Percentiles rank a stretch among this genome's conserved stretches.
Conservation (phyloP, 306 rosid genomes). For the Vigna mungo region DNA sequence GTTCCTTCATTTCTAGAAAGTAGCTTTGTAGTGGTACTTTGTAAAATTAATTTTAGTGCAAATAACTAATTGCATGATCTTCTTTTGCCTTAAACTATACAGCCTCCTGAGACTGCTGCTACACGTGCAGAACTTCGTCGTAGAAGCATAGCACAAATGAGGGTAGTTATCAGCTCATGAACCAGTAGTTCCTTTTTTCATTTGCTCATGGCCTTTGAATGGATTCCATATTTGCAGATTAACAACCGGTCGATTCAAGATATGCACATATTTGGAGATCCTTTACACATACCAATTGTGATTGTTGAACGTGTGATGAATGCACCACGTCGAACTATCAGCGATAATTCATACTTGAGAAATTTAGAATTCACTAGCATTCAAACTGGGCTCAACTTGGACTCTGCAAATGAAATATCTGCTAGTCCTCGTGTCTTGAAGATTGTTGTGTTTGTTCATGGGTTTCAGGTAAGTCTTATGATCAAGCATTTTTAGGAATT, state of each 20-base stretch:
- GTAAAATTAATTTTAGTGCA: neutral
- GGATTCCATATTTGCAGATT: conserved; percentile 59
- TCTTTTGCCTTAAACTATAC: conserved; percentile 36
- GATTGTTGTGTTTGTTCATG: conserved; percentile 86
- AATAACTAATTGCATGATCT: conserved; percentile 16
- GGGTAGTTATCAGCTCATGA: conserved; percentile 52
- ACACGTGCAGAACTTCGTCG: conserved; percentile 88
- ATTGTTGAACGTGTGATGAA: conserved; percentile 82
- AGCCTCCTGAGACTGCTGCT: conserved; percentile 78
- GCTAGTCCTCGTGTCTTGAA: conserved; percentile 56
- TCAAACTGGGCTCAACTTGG: conserved; percentile 49
- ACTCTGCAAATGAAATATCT: conserved; percentile 45
- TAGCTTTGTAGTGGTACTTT: neutral
- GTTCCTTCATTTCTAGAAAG: conserved; percentile 5
- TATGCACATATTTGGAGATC: conserved; percentile 81
- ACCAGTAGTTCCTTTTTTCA: conserved; percentile 29
- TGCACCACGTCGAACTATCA: conserved; percentile 72
- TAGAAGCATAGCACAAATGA: conserved; percentile 83
- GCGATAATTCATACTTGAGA: conserved; percentile 75
- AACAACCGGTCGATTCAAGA: conserved; percentile 87
- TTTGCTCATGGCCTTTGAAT: conserved; percentile 22
- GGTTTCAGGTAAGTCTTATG: conserved; percentile 81
- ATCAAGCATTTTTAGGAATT: conserved; percentile 5
- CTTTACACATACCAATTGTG: conserved; percentile 73
- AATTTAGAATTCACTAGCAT: conserved; percentile 49